phyloP scores from a whole-genome alignment of 176 grass and related monocot genomes.

The Zea mays region Zm-B73-REFERENCE-NAM-5.0 NC_050099.1:167186001-167186500 shows the following conservation, averaged over 20 bases:
- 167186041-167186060: background rate
- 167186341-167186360: no score
- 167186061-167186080: background rate
- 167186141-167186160: background rate
- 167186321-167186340: no score
- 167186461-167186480: background rate
- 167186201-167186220: background rate
- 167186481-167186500: background rate
- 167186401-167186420: background rate
- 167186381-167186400: background rate
- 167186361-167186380: background rate
- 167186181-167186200: background rate
- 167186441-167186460: background rate
- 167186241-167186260: background rate
- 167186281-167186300: background rate
- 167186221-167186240: background rate
- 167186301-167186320: no score
- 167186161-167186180: conserved; percentile 12
- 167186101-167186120: conserved; percentile 20
- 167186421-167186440: background rate
- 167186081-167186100: background rate
- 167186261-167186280: background rate
- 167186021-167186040: background rate
- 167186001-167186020: conserved; percentile 29
- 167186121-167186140: conserved; percentile 16